Base-by-base conservation (phyloP, 352 stramenopile genomes). In the Blastocystis sp. region DNA sequence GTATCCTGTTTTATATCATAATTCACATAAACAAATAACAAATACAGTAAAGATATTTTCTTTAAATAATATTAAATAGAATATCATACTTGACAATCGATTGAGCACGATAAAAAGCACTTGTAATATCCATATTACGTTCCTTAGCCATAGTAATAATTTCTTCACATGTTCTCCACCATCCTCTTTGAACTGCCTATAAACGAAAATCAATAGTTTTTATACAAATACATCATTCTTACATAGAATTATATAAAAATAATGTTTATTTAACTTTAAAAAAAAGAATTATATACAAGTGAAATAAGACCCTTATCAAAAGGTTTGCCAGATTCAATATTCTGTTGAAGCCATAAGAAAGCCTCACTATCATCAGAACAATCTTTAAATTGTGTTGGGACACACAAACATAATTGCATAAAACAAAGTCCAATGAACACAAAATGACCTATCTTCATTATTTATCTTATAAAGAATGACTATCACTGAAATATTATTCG, bases 281-380 rank as follows among this genome's bases (percentile, higher is more conserved):
- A n/a, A n/a, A 13, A 37, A 2, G 10, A 13, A 7, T 11, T 2
- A n/a, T 6, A n/a, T 4, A 62, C 52, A 52, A 62, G 48, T 4
- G 52, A 62, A 49, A 62, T 62, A 9, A 52, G 40, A 32, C 54
- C 54, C 37, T 62, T 62, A 21, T 62, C 52, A 18, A 62, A 41
- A 39, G 48, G 48, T 28, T 62, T 30, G 10, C 54, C 54, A 6
- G 28, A 10, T 21, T 36, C 40, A 35, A 62, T 31, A 13, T 36
- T 24, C 6, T 49, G 25, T 10, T 24, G 19, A 9, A 62, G 7
- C 52, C 52, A 62, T 0, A 27, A 30, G 27, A 62, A 54, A 2
- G 52, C 52, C 16, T 62, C n/a, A 19, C 54, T 42, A 27, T 62
- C 52, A n/a, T 39, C 30, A 27, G 37, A 16, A 18, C 52, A 62